A percentile compares a stretch with the other conserved stretches of the same genome.
phyloP scores from a whole-genome alignment of 2,329 filamentous ascomycete genomes.

The Colletotrichum lupini region DNA sequence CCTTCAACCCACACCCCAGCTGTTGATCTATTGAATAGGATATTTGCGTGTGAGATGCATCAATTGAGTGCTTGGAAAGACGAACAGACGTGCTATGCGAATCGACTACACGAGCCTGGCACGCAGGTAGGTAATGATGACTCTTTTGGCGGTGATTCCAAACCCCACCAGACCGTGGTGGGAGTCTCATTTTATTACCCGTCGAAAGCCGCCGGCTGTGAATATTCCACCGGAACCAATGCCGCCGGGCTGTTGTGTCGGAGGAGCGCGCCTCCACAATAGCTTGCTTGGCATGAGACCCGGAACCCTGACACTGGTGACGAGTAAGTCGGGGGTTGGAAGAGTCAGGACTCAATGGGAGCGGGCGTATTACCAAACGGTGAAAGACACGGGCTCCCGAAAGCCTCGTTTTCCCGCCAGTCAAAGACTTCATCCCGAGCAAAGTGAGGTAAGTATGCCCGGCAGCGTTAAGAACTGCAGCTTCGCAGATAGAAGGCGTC shows the following conservation, averaged over 20 bases:
- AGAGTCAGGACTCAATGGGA: conserved; percentile 14
- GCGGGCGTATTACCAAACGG: conserved; percentile 27
- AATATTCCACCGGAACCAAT: conserved; percentile 16
- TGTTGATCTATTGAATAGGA: neutral
- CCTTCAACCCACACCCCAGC: neutral
- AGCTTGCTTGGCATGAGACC: conserved; percentile 29
- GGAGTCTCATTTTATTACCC: conserved; percentile 10
- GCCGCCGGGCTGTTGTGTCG: conserved; percentile 1
- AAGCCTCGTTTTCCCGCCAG: neutral
- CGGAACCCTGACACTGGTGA: conserved; percentile 26
- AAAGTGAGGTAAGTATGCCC: neutral
- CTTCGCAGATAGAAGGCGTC: neutral
- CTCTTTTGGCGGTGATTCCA: neutral
- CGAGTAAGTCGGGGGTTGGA: conserved; percentile 20
- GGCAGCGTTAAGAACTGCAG: neutral
- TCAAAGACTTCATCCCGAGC: neutral
- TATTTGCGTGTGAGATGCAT: neutral
- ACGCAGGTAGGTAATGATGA: neutral
- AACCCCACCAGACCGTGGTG: neutral
- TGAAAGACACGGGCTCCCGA: conserved; percentile 4
- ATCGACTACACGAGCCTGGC: too few relatives aligned
- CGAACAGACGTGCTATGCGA: neutral
- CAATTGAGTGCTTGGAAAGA: neutral
- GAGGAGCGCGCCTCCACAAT: conserved; percentile 23
- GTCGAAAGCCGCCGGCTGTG: conserved; percentile 15